Conservation (phyloP, 805 yeast genomes). For the Yamadazyma ubonensis region DNA sequence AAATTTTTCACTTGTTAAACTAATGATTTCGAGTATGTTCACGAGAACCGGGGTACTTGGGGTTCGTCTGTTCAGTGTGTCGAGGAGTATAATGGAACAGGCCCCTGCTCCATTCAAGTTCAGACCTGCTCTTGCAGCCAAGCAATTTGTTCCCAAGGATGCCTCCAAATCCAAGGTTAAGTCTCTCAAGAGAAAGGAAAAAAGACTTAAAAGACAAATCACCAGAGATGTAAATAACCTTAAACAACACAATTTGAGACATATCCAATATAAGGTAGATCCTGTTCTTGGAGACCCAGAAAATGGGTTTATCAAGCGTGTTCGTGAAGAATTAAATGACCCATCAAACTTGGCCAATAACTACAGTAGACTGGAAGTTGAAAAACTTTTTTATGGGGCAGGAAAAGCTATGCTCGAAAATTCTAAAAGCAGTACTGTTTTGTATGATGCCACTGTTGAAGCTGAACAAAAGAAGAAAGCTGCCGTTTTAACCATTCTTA, state of each 20-base stretch:
- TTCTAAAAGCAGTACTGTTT: slow-evolving; percentile 29
- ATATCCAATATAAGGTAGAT: slow-evolving; percentile 50
- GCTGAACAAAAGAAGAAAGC: slow-evolving; percentile 59
- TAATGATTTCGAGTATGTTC: slow-evolving; percentile 2
- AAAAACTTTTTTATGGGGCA: slow-evolving; percentile 74
- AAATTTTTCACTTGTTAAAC: neutral
- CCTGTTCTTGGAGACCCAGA: slow-evolving; percentile 78
- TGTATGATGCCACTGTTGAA: slow-evolving; percentile 26
- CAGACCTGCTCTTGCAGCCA: slow-evolving; percentile 33
- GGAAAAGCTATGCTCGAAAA: slow-evolving; percentile 55
- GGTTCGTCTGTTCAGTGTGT: slow-evolving; percentile 1
- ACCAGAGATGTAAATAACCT: slow-evolving; percentile 40
- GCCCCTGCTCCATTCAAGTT: slow-evolving; percentile 2
- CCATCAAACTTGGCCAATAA: slow-evolving; percentile 56
- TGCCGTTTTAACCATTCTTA: slow-evolving; percentile 67
- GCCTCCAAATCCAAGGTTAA: slow-evolving; percentile 33
- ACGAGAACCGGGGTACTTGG: neutral
- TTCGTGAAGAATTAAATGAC: slow-evolving; percentile 64
- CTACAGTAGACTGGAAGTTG: slow-evolving; percentile 62
- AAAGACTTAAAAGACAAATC: slow-evolving; percentile 41
- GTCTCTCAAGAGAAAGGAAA: slow-evolving; percentile 38
- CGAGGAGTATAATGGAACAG: neutral
- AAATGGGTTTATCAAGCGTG: slow-evolving; percentile 66
- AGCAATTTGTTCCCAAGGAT: slow-evolving; percentile 32
- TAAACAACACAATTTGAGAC: slow-evolving; percentile 36